These are phyloP conservation scores for Dothideomycetidae sp. DNA, from an alignment of 2,329 filamentous ascomycete species.

Conservation along the genomic window DNA sequence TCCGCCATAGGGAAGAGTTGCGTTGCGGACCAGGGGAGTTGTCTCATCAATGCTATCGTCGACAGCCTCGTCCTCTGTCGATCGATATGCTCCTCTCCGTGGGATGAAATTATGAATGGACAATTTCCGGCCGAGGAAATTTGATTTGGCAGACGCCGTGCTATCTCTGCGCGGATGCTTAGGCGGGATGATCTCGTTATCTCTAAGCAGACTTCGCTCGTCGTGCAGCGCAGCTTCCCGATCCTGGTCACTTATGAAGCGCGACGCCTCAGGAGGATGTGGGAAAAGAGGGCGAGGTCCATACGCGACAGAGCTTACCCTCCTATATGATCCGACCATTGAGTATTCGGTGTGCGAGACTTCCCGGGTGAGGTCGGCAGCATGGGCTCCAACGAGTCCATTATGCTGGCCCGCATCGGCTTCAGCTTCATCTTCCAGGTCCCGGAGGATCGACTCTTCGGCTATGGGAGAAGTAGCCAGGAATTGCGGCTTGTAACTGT, in stretches of 20 bases:
- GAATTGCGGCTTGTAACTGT: constrained; percentile 3
- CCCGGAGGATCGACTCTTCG: constrained; percentile 20
- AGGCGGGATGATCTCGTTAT: constrained; percentile 44
- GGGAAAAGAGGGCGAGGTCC: constrained; percentile 55
- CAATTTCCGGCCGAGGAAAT: constrained; percentile 4
- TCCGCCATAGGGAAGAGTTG: constrained; percentile 29
- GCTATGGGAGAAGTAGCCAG: constrained; percentile 15
- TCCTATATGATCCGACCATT: constrained; percentile 54
- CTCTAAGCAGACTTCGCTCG: constrained; percentile 43
- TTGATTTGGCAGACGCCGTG: constrained; percentile 8
- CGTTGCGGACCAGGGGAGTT: constrained; percentile 14
- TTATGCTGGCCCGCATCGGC: constrained; percentile 13
- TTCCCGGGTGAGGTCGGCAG: constrained; percentile 11
- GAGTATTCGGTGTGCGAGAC: constrained; percentile 25
- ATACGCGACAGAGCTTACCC: constrained; percentile 63
- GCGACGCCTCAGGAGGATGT: constrained; percentile 33
- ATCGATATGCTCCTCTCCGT: background rate
- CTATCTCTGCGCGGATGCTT: constrained; percentile 30
- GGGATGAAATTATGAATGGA: constrained; percentile 5
- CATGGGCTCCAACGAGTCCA: constrained; percentile 9
- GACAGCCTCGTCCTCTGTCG: background rate
- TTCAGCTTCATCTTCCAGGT: constrained; percentile 18
- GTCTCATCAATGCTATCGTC: constrained; percentile 11
- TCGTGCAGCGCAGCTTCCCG: constrained; percentile 40
- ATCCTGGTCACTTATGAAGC: constrained; percentile 38